These are phyloP conservation scores for Zygosaccharomyces gambellarensis DNA, from an alignment of 805 yeast species.

Conservation along the genomic window DNA sequence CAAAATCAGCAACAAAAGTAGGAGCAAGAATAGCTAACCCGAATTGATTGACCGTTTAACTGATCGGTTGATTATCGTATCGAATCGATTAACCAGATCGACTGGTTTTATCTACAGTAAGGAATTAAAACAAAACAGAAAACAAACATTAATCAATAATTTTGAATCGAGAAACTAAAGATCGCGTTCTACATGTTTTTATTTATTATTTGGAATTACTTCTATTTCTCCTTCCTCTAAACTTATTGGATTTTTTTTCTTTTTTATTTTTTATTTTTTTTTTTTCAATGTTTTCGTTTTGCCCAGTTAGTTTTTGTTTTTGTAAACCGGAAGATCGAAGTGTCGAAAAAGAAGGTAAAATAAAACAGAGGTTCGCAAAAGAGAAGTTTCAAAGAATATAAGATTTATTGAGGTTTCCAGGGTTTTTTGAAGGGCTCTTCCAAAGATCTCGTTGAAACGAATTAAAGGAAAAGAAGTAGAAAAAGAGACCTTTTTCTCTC, in stretches of 20 bases:
- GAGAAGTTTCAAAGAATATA: background rate
- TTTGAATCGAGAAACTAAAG: background rate
- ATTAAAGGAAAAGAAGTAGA: too few species aligned
- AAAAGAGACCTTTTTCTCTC: background rate
- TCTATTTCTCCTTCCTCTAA: background rate
- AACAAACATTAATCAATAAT: background rate
- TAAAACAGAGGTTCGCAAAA: slow-evolving; percentile 4
- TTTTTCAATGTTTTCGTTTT: slow-evolving; percentile 10
- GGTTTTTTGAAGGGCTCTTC: background rate
- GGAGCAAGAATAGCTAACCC: background rate
- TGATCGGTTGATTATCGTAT: background rate
- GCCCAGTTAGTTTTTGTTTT: slow-evolving; percentile 12
- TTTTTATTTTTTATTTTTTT: background rate
- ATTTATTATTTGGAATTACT: background rate
- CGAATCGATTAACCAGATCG: background rate
- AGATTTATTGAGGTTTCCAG: background rate
- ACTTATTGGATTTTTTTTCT: background rate
- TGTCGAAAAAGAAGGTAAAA: background rate
- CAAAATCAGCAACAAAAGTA: slow-evolving; percentile 4
- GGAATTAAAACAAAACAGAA: slow-evolving; percentile 2
- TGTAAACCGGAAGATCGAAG: slow-evolving; percentile 10
- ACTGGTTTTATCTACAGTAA: background rate
- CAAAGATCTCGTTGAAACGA: background rate
- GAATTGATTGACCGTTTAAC: background rate
- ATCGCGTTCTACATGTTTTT: slow-evolving; percentile 4